Evolutionary conservation across 768 basidiomycete species (phyloP).

Genomic region (Leccinum olivaceopallidum): DNA sequence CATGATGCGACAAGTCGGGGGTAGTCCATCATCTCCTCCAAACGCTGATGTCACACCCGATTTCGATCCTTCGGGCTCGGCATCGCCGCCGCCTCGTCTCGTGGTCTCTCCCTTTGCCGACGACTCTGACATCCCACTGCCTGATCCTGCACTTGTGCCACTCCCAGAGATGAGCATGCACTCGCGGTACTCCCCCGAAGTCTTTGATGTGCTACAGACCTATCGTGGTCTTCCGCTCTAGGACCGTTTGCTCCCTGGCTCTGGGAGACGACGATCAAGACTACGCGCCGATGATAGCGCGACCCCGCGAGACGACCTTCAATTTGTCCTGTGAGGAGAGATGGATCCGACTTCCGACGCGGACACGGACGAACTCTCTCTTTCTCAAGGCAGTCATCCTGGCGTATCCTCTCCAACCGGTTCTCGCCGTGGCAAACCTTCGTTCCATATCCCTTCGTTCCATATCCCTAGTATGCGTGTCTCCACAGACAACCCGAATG

Average conservation of each 20-base stretch:
- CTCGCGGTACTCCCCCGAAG: slow-evolving; percentile 60
- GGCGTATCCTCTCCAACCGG: slow-evolving; percentile 40
- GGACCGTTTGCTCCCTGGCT: slow-evolving; percentile 60
- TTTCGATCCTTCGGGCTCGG: slow-evolving; percentile 34
- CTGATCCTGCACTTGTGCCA: slow-evolving; percentile 32
- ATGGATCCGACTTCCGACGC: slow-evolving; percentile 33
- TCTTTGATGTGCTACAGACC: slow-evolving; percentile 80
- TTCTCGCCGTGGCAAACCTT: slow-evolving; percentile 27
- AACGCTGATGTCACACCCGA: not conserved
- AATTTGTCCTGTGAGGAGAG: slow-evolving; percentile 91
- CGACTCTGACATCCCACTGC: slow-evolving; percentile 27
- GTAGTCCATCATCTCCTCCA: too few relatives aligned
- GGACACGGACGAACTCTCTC: slow-evolving; percentile 39
- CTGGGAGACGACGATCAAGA: slow-evolving; percentile 65
- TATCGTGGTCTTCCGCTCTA: slow-evolving; percentile 75
- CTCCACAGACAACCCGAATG: slow-evolving; percentile 30
- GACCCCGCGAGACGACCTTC: slow-evolving; percentile 81
- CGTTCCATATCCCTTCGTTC: slow-evolving; percentile 31
- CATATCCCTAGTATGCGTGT: slow-evolving; percentile 27
- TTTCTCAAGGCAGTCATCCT: slow-evolving; percentile 40
- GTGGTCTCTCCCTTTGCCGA: slow-evolving; percentile 29
- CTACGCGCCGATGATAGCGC: slow-evolving; percentile 64
- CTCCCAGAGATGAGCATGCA: slow-evolving; percentile 52
- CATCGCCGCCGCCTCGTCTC: slow-evolving; percentile 21
- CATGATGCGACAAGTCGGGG: too few relatives aligned